Base-by-base conservation (phyloP, 257 asterid species). In the Lantana camara region DNA sequence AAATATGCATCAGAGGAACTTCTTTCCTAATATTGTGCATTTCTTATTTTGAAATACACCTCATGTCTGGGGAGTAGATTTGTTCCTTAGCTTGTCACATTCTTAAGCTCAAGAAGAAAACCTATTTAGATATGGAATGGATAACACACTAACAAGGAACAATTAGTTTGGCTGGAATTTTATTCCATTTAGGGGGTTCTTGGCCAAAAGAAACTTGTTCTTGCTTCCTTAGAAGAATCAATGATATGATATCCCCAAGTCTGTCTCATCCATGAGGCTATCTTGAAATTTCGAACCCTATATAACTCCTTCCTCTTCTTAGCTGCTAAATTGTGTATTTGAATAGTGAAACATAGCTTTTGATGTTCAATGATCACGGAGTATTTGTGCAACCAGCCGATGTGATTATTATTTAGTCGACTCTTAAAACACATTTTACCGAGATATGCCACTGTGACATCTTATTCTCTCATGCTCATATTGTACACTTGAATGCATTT, bases 221-320 rank as follows among this genome's bases (percentile, higher is more conserved):
- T 24, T 27, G 24, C 27, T n/a, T 15, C 52, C 46, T 21, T 51
- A 35, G 6, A 51, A 57, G 17, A 30, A 11, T 29, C 49, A 17
- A 67, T 59, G n/a, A 50, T 30, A n/a, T n/a, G 14, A 21, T 22
- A 46, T 45, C 16, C 21, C 7, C 20, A 7, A 37, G 52, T 37
- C 40, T 32, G 37, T 69, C 59, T 41, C 29, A 17, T 16, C 42
- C 38, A 15, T 40, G 38, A 30, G 24, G 23, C 57, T 32, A 34
- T 57, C 63, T 59, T 56, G 30, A 37, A 21, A 57, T 27, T 73
- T 34, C 23, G 27, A 23, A 52, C 41, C 53, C 17, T 52, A 27
- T 41, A 10, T 46, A 46, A 34, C n/a, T 16, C 20, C n/a, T 15
- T 68, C 14, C 29, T 11, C 59, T 13, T 48, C 68, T 30, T 50